Base-by-base conservation (phyloP, 164 flowering plant genomes). In the Magnolia sinica region DNA sequence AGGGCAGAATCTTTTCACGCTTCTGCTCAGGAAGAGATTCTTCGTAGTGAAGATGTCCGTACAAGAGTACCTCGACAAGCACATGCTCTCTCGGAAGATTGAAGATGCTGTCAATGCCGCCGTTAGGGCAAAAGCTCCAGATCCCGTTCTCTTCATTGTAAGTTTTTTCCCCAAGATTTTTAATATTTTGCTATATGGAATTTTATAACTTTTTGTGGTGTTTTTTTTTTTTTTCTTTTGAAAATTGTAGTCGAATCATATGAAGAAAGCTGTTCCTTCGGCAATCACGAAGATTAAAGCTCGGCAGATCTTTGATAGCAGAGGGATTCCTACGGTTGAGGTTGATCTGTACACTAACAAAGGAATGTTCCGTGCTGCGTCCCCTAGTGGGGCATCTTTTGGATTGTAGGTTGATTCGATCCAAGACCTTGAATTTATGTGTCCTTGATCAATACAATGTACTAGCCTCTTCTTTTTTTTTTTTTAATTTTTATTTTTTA, bases 31-130 rank as follows among this genome's bases (percentile, higher is more conserved):
- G 24, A 8, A 20, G 68, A 22, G 16, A 5, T 65, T 65, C 68
- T 65, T 65, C 3, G 68, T n/a, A 8, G 27, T 8, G 29, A 79
- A 83, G 74, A 96, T 96, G 99, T 94, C 97, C 7, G 99, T 96
- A 50, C 99, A 96, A 83, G 98, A 94, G 74, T 96, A 91, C 76
- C 87, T 96, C 59, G 98, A 96, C 81, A 96, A 91, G 86, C 95
- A 96, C 82, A 70, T 83, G 90, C 98, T 96, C 71, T 91, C 98
- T 74, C 94, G 98, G 72, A 94, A 87, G 79, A 94, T 96, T 79
- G 99, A 96, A 79, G 99, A 94, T 73, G 99, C 98, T 74, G 99
- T 96, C 78, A 94, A 96, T 86, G 99, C 99, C 58, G 99, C 99
- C 74, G 99, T 96, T 79, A 83, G 98, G 84, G 92, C 98, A 18